Conservation (phyloP, 345 rosid genomes). For the Eucalyptus paniculata region DNA sequence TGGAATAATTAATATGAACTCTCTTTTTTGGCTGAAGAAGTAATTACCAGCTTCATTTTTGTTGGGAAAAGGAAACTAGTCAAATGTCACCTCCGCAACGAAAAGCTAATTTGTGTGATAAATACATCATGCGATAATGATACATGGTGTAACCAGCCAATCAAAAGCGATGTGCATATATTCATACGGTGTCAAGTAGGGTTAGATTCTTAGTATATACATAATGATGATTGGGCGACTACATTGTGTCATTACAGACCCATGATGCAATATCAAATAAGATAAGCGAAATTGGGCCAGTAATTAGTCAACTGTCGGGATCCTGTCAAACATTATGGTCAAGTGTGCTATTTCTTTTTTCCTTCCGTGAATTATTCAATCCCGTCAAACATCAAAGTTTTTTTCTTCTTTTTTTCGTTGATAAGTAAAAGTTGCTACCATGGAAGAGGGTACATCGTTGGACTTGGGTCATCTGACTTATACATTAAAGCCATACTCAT, state of each 20-base stretch:
- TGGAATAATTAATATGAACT: not conserved
- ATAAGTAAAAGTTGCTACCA: not conserved
- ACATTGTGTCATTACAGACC: not conserved
- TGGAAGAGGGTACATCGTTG: not conserved
- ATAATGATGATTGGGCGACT: not conserved
- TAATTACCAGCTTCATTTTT: not conserved
- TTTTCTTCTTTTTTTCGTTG: not conserved
- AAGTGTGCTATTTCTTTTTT: not conserved
- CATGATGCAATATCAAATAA: not conserved
- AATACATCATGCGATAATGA: not conserved
- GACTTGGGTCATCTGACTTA: not conserved
- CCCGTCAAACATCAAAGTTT: not conserved
- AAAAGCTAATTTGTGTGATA: not conserved
- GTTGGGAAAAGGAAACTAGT: not conserved
- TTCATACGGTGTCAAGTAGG: not conserved
- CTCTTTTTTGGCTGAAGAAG: not conserved
- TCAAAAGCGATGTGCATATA: not conserved
- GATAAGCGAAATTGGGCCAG: not conserved
- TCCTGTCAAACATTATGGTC: not conserved
- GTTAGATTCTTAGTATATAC: not conserved
- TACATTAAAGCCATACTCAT: not conserved
- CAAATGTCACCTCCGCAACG: not conserved
- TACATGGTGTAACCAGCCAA: not conserved
- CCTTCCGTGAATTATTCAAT: not conserved
- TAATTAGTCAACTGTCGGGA: not conserved